A percentile compares a stretch with the other conserved stretches of the same genome.
Evolutionary conservation across 2,329 filamentous ascomycete genomes (phyloP).

Genomic region (Alternaria sp.): DNA sequence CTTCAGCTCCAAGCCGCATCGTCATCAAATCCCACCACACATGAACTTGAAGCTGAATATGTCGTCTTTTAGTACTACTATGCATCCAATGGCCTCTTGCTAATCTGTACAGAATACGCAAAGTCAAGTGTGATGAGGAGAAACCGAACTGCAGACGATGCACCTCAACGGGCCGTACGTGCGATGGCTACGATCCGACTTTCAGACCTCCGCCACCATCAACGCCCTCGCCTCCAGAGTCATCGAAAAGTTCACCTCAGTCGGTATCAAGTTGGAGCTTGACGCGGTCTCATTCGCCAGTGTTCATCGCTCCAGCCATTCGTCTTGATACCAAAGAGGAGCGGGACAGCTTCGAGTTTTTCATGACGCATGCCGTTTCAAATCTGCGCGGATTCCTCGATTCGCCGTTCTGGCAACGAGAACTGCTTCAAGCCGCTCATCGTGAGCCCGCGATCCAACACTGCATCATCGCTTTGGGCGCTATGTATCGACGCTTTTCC

Average conservation of each 20-base stretch:
- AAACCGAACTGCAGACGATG: constrained; percentile 40
- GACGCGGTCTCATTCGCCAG: constrained; percentile 11
- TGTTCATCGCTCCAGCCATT: constrained; percentile 22
- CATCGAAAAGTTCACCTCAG: not conserved
- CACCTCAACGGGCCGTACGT: constrained; percentile 40
- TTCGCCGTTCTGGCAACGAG: constrained; percentile 39
- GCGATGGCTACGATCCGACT: constrained; percentile 37
- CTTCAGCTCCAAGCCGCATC: not conserved
- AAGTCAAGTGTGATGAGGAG: constrained; percentile 44
- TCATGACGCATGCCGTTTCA: constrained; percentile 29
- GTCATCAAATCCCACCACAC: not conserved
- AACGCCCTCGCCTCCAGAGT: not conserved
- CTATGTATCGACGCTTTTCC: constrained; percentile 42
- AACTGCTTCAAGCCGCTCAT: constrained; percentile 41
- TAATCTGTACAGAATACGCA: constrained; percentile 33
- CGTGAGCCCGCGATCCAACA: constrained; percentile 38
- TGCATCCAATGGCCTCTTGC: not conserved
- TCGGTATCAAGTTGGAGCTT: not conserved
- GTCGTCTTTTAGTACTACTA: not conserved
- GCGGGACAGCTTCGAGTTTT: constrained; percentile 40
- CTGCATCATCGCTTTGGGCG: constrained; percentile 38
- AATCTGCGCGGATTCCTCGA: constrained; percentile 39
- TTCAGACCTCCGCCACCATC: constrained; percentile 8
- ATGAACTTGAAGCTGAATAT: not conserved
- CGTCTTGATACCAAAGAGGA: constrained; percentile 29